Evolutionary conservation across 1,284 basidiomycete species (phyloP), one percentile per base, ranked within the genome.

Genomic region (Paramarasmius palmivorus): DNA sequence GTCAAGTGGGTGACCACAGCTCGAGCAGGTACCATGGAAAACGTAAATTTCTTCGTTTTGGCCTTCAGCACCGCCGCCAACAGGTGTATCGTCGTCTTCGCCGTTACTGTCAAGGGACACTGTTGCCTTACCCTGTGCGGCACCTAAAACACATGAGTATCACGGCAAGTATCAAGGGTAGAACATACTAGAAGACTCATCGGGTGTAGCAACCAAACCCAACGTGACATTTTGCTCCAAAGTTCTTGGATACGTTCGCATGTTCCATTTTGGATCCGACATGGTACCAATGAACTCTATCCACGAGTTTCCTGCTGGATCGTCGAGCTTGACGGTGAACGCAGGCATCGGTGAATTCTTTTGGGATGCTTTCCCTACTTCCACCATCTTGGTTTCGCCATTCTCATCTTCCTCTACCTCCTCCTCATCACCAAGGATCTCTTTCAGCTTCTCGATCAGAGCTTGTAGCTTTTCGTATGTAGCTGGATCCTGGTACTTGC

Each of bases 291-390:
- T 66, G 67, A 93, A 96, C 71, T 95, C 92, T 67, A 96, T 78
- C 75, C 95, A 99, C 22, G 93, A 96, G 73, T 97, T 97, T 14
- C 97, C 97, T 0, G 93, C 78, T 0, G 96, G 95, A 67, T 99
- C 97, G 65, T 99, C 94, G 29, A 99, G 75, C 51, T 82, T 85
- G 54, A 99, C 67, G 0, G 92, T 95, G 67, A 99, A 95, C 1
- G 88, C 73, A 17, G 76, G 77, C 72, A 95, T 84, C 1, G 83
- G 81, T 0, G 65, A 40, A 32, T 79, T 78, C 57, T 74, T 79
- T 52, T 74, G 67, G 2, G 72, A 62, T 6, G 70, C 59, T 63
- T 67, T 70, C 48, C 65, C 56, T 0, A 61, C 58, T 58, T 51
- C 57, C 7, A 57, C 65, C 48, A 60, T 59, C 22, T 59, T 53